These are phyloP conservation scores for Scheffersomyces illinoinensis DNA, from an alignment of 1,139 yeast species.

Conservation along the genomic window DNA sequence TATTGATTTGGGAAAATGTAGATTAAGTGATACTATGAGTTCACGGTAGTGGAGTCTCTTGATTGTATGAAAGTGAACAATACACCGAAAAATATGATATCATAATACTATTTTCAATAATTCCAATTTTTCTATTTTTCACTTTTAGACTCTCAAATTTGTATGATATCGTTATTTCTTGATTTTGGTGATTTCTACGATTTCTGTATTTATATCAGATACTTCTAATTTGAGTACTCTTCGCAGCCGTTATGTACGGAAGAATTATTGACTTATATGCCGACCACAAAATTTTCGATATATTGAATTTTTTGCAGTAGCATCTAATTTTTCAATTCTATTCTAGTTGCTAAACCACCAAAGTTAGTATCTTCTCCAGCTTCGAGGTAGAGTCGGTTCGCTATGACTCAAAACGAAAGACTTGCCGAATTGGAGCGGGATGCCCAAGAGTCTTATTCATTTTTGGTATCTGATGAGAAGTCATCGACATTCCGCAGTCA, in stretches of 20 bases:
- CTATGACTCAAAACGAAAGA: conserved; percentile 8
- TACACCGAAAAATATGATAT: background rate
- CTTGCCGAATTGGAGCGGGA: conserved; percentile 46
- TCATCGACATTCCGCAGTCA: conserved; percentile 45
- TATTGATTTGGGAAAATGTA: background rate
- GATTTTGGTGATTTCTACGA: background rate
- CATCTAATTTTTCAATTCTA: background rate
- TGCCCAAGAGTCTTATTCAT: conserved; percentile 60
- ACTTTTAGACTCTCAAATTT: background rate
- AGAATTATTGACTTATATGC: background rate
- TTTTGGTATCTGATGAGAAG: conserved; percentile 71
- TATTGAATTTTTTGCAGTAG: background rate
- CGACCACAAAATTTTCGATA: background rate
- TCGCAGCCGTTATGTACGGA: background rate
- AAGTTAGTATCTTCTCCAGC: background rate
- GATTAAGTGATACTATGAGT: background rate
- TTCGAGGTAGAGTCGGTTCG: background rate
- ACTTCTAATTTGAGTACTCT: background rate
- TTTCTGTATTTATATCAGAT: background rate
- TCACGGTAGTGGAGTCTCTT: background rate
- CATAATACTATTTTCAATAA: background rate
- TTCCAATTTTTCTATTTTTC: no score
- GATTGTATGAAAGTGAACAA: background rate
- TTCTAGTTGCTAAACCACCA: background rate
- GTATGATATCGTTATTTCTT: no score